These are phyloP conservation scores for Pelargonium cotyledonis DNA, from an alignment of 441 rosid genomes.

Conservation along the genomic window DNA sequence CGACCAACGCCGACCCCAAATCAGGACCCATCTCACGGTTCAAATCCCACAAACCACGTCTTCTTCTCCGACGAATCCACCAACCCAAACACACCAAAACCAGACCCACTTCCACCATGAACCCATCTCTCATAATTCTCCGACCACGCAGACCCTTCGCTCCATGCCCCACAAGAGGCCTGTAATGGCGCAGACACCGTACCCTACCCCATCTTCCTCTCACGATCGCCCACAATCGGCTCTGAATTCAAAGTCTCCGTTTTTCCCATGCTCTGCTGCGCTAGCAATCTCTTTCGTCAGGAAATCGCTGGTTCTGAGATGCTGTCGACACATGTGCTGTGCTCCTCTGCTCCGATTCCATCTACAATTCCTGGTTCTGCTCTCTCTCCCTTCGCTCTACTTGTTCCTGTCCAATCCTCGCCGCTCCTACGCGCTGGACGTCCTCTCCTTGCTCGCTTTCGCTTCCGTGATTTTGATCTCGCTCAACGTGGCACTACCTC, in stretches of 20 bases:
- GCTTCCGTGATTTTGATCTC: constrained; percentile 35
- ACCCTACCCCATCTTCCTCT: constrained; percentile 27
- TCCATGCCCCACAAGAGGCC: constrained; percentile 42
- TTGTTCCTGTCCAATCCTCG: constrained; percentile 36
- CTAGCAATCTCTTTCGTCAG: constrained; percentile 33
- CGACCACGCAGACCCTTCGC: constrained; percentile 26
- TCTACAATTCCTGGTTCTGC: constrained; percentile 38
- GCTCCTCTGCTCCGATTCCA: constrained; percentile 51
- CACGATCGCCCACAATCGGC: constrained; percentile 22
- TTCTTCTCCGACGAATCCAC: constrained; percentile 13
- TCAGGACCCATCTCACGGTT: constrained; percentile 27
- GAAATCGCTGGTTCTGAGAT: neutral
- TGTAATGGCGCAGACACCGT: constrained; percentile 26
- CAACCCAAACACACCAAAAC: constrained; percentile 9
- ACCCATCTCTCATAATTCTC: constrained; percentile 15
- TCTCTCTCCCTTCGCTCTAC: constrained; percentile 46
- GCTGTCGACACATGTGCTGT: constrained; percentile 24
- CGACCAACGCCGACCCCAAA: constrained; percentile 9
- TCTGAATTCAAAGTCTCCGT: constrained; percentile 21
- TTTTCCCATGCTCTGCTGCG: constrained; percentile 29
- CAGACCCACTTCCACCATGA: constrained; percentile 23
- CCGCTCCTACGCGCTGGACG: constrained; percentile 27
- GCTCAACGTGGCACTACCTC: constrained; percentile 45
- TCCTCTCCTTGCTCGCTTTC: constrained; percentile 36
- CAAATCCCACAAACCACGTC: constrained; percentile 37